Evolutionary conservation across 2,329 filamentous ascomycete species (phyloP).

Genomic region (Tolypocladium ovalisporum): DNA sequence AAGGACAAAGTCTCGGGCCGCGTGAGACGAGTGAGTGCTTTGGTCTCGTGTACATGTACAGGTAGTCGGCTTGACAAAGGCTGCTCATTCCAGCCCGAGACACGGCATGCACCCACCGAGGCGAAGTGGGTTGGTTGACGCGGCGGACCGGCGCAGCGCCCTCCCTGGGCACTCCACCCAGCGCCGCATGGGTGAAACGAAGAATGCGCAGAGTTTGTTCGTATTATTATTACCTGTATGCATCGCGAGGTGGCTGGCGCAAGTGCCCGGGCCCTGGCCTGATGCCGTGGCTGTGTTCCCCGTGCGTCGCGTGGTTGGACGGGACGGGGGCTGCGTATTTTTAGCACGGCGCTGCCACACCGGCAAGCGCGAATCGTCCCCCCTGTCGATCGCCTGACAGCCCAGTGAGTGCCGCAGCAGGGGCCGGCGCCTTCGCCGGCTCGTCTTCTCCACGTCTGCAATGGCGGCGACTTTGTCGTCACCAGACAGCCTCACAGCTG

Average conservation of each 20-base stretch:
- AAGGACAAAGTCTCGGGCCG: no score
- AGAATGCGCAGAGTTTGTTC: no score
- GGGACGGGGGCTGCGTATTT: neutral
- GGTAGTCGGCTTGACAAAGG: no score
- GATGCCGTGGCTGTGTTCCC: neutral
- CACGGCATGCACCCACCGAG: neutral
- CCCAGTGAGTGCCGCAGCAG: neutral
- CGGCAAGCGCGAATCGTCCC: neutral
- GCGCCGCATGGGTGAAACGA: neutral
- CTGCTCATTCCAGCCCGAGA: neutral
- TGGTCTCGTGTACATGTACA: no score
- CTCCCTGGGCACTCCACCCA: neutral
- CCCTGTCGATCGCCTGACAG: neutral
- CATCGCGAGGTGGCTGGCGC: neutral
- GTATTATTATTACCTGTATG: no score
- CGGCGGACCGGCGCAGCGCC: neutral
- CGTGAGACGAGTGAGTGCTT: no score
- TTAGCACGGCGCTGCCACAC: neutral
- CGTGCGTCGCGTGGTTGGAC: neutral
- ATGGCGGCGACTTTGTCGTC: no score
- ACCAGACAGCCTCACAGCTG: no score
- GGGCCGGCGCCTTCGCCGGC: neutral
- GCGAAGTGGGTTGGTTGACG: neutral
- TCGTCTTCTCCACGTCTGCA: no score
- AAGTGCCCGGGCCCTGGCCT: neutral